Percentiles rank a stretch among this genome's conserved stretches.
Evolutionary conservation across 805 yeast species (phyloP).

Genomic region (Metschnikowia sp.): DNA sequence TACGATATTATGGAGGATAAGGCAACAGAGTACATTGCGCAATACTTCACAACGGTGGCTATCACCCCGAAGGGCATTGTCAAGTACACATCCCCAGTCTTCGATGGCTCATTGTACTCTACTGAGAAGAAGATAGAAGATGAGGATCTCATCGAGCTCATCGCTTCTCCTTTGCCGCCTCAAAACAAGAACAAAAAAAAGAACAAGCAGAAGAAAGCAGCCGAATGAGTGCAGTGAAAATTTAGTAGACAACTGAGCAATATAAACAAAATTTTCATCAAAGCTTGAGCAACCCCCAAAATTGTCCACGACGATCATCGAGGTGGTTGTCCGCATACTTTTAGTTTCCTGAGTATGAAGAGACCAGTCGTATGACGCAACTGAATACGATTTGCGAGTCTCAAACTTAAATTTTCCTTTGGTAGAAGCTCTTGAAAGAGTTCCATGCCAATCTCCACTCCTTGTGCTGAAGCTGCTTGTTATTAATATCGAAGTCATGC

Average conservation of each 20-base stretch:
- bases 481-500: conserved; percentile 59
- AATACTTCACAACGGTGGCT: conserved; percentile 72
- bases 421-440: conserved; percentile 47
- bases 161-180: conserved; percentile 15
- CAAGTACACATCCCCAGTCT: conserved; percentile 56
- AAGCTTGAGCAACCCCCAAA: no score
- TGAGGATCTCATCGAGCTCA: conserved; percentile 36
- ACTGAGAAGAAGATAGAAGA: conserved; percentile 55
- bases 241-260: not conserved
- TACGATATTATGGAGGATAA: conserved; percentile 68
- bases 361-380: not conserved
- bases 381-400: no score
- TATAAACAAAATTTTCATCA: no score
- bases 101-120: conserved; percentile 46
- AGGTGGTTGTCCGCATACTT: no score
- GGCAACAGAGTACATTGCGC: conserved; percentile 64
- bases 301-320: no score
- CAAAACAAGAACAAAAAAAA: conserved; percentile 15
- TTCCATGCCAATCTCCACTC: conserved; percentile 70
- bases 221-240: not conserved
- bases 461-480: conserved; percentile 40
- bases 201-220: not conserved
- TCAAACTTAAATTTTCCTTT: conserved; percentile 29
- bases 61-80: conserved; percentile 70
- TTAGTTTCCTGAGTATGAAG: no score